A percentile compares a stretch with the other conserved stretches of the same genome.
Conservation (phyloP, 2,329 filamentous ascomycete genomes). For the Leptographium radiaticola region DNA sequence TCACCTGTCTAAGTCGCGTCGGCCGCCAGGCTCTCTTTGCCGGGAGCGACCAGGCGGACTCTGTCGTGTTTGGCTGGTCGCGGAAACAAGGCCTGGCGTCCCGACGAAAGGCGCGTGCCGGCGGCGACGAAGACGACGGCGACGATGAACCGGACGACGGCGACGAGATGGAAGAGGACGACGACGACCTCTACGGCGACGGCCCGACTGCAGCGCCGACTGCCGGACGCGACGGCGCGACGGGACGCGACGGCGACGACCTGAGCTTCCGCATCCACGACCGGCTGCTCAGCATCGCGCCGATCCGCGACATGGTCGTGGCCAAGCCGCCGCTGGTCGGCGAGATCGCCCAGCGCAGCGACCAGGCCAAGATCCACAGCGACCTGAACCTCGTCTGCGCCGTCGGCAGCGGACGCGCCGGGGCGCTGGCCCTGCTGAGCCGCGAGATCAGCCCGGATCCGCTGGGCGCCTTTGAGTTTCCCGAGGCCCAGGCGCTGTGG, state of each 20-base stretch:
- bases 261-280: conserved; percentile 70
- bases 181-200: conserved; percentile 53
- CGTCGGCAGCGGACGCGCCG: conserved; percentile 51
- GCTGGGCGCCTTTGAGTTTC: conserved; percentile 57
- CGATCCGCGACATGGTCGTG: conserved; percentile 61
- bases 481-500: conserved; percentile 68
- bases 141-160: conserved; percentile 28
- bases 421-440: conserved; percentile 64
- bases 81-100: conserved; percentile 47
- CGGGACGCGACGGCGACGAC: conserved; percentile 37
- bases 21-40: conserved; percentile 63
- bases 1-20: conserved; percentile 58
- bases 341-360: conserved; percentile 27
- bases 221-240: neutral
- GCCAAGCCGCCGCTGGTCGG: conserved; percentile 39
- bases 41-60: conserved; percentile 75
- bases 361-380: conserved; percentile 34
- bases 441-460: conserved; percentile 63
- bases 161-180: conserved; percentile 45
- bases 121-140: conserved; percentile 30
- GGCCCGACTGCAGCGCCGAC: conserved; percentile 23
- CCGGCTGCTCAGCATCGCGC: conserved; percentile 61
- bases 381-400: conserved; percentile 47
- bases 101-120: conserved; percentile 49
- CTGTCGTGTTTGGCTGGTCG: conserved; percentile 68